A percentile compares a stretch with the other conserved stretches of the same genome.
These are phyloP conservation scores for Melampsora abietis-canadensis DNA, from an alignment of 1,284 basidiomycete genomes.

Conservation along the genomic window DNA sequence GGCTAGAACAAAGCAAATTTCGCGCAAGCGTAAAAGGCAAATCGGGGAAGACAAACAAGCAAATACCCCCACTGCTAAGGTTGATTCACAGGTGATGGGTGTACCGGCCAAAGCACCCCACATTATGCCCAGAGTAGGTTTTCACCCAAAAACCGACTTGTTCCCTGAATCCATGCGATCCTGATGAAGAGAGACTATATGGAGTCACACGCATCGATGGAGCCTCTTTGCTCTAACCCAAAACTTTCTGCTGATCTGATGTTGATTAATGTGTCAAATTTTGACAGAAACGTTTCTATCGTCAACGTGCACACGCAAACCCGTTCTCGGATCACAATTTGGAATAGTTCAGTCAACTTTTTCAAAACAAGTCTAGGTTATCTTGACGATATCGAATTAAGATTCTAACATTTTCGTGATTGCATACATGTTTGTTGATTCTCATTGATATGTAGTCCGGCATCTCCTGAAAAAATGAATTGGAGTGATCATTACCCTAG, in stretches of 20 bases:
- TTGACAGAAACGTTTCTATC: slow-evolving; percentile 84
- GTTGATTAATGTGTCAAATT: background rate
- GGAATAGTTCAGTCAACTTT: slow-evolving; percentile 61
- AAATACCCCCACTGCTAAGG: background rate
- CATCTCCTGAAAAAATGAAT: slow-evolving; percentile 73
- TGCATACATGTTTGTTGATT: too few relatives aligned
- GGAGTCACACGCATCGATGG: background rate
- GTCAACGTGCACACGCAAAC: slow-evolving; percentile 96
- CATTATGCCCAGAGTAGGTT: slow-evolving; percentile 31
- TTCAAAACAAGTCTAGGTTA: background rate
- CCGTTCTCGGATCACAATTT: slow-evolving; percentile 94
- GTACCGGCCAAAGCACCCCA: slow-evolving; percentile 13
- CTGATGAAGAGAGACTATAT: background rate
- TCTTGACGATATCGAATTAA: too few relatives aligned
- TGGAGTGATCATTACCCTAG: slow-evolving; percentile 82
- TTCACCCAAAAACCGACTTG: background rate
- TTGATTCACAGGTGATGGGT: background rate
- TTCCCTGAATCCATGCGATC: too few relatives aligned
- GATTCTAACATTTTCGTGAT: too few relatives aligned
- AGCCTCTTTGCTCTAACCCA: background rate
- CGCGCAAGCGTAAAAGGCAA: too few relatives aligned
- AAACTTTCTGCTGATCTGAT: background rate
- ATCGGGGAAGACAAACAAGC: too few relatives aligned
- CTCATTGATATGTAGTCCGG: slow-evolving; percentile 58
- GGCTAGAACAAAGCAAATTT: too few relatives aligned